Conservation (phyloP, 345 rosid species). For the Raphanus raphanistrum region DNA sequence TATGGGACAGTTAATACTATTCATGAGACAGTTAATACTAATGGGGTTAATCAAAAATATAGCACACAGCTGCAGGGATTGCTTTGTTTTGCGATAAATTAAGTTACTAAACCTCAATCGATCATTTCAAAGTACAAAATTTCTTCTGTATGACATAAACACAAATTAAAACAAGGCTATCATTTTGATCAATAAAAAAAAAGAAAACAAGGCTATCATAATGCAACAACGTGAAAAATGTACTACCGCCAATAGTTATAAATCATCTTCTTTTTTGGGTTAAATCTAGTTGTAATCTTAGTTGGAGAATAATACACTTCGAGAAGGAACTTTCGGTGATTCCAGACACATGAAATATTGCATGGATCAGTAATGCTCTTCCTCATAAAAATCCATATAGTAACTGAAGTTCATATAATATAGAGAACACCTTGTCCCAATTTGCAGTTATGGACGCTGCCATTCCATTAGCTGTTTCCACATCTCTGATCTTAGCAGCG, state of each 20-base stretch:
- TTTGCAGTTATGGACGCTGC: constrained; percentile 40
- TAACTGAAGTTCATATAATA: constrained; percentile 6
- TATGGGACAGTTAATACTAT: background rate
- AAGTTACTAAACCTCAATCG: constrained; percentile 3
- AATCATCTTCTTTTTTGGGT: background rate
- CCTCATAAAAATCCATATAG: constrained; percentile 1
- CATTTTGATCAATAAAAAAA: background rate
- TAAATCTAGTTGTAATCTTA: background rate
- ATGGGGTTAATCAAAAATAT: constrained; percentile 1
- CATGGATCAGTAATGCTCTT: constrained; percentile 10
- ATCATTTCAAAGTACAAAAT: background rate
- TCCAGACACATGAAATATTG: constrained; percentile 19
- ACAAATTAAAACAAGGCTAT: background rate
- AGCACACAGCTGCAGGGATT: background rate
- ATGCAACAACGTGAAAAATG: constrained; percentile 7
- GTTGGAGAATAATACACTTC: background rate
- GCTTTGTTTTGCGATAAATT: constrained; percentile 2
- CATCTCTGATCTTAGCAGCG: constrained; percentile 46
- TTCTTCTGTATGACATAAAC: constrained; percentile 1
- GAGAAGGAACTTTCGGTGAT: constrained; percentile 12
- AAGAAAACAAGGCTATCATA: background rate
- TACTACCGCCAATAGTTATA: background rate
- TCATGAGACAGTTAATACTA: background rate
- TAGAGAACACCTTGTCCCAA: constrained; percentile 76
- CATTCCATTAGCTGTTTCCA: constrained; percentile 40